These are phyloP conservation scores for Cutaneotrichosporon spelunceum DNA, from an alignment of 1,284 basidiomycete species.

Conservation along the genomic window DNA sequence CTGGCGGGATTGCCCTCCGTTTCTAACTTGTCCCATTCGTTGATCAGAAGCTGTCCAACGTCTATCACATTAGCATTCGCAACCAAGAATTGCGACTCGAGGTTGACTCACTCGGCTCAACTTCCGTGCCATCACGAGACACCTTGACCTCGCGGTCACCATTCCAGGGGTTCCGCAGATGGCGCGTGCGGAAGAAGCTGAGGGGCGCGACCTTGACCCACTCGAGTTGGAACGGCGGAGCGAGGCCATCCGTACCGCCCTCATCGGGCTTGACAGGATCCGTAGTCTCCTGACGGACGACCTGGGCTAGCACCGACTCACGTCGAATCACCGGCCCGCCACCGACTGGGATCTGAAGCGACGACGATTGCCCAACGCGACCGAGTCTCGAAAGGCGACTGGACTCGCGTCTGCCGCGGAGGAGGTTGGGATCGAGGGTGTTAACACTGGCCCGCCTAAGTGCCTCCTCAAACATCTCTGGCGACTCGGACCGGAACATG, in stretches of 20 bases:
- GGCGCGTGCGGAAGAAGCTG: slow-evolving; percentile 73
- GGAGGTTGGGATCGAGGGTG: slow-evolving; percentile 39
- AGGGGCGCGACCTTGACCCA: slow-evolving; percentile 75
- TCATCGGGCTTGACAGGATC: slow-evolving; percentile 8
- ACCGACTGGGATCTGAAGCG: slow-evolving; percentile 18
- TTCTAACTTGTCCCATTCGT: slow-evolving; percentile 64
- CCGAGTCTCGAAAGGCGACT: neutral
- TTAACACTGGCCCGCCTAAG: slow-evolving; percentile 17
- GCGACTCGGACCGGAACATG: slow-evolving; percentile 23
- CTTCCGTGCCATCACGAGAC: slow-evolving; percentile 85
- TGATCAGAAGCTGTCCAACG: slow-evolving; percentile 69
- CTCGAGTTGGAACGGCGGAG: slow-evolving; percentile 75
- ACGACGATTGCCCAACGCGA: slow-evolving; percentile 13
- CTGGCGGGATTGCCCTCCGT: neutral
- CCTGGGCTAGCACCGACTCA: neutral
- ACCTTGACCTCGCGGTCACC: slow-evolving; percentile 86
- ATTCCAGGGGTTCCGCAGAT: slow-evolving; percentile 89
- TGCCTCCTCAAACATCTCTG: slow-evolving; percentile 22
- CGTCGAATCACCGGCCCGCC: neutral
- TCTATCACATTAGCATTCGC: slow-evolving; percentile 27
- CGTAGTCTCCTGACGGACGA: slow-evolving; percentile 5
- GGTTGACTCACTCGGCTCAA: slow-evolving; percentile 63
- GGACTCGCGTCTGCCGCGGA: slow-evolving; percentile 23
- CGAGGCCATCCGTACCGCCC: slow-evolving; percentile 51
- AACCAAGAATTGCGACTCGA: too few species aligned